Conservation (phyloP, 495 filamentous ascomycete species). For the Penicillium malachiteum region DNA sequence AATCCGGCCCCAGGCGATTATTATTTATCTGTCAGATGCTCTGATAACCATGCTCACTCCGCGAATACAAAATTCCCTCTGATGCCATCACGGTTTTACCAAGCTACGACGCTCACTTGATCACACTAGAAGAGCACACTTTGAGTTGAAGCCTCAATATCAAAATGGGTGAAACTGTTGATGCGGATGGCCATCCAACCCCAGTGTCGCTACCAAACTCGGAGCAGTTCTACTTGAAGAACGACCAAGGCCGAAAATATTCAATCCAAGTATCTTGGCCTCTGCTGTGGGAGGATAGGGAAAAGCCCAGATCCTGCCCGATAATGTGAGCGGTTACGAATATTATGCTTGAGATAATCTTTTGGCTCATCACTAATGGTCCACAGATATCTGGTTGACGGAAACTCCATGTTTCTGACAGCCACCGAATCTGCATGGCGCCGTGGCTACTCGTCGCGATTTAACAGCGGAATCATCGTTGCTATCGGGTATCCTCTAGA, state of each 20-base stretch:
- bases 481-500: constrained; percentile 27
- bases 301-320: constrained; percentile 12
- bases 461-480: constrained; percentile 21
- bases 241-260: constrained; percentile 16
- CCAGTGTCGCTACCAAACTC: constrained; percentile 24
- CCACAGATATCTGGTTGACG: constrained; percentile 28
- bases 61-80: no score
- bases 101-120: no score
- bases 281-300: constrained; percentile 16
- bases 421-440: constrained; percentile 28
- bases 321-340: constrained; percentile 17
- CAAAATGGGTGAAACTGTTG: not conserved
- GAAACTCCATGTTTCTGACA: constrained; percentile 29
- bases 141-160: not conserved
- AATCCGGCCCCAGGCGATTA: no score
- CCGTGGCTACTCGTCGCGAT: constrained; percentile 17
- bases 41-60: no score
- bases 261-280: constrained; percentile 30
- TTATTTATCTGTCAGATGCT: no score
- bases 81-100: no score
- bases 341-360: not conserved
- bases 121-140: no score
- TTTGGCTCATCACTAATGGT: not conserved
- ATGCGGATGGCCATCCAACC: constrained; percentile 7
- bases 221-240: constrained; percentile 25